A percentile compares a stretch with the other conserved stretches of the same genome.
These are phyloP conservation scores for Immersiporthe knoxdaviesiana DNA, from an alignment of 2,329 filamentous ascomycete species.

Conservation along the genomic window DNA sequence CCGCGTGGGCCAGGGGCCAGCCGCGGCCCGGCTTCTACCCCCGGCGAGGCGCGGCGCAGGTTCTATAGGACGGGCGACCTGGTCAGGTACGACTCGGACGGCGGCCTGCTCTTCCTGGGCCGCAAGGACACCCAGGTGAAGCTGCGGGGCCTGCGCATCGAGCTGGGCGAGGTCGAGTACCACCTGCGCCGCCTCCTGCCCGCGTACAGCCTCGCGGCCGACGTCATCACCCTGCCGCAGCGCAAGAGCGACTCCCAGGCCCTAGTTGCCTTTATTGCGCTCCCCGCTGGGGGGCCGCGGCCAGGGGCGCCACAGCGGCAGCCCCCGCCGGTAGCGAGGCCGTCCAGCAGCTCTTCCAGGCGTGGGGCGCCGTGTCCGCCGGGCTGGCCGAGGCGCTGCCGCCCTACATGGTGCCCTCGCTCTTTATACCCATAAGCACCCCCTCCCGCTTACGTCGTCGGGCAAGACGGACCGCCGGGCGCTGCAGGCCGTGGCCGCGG, in stretches of 20 bases:
- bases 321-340: not conserved
- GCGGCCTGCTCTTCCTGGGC: conserved; percentile 37
- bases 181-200: conserved; percentile 17
- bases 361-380: not conserved
- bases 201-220: conserved; percentile 10
- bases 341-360: not conserved
- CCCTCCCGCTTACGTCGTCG: too few relatives aligned
- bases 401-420: conserved; percentile 10
- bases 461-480: too few relatives aligned
- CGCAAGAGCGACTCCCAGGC: conserved; percentile 35
- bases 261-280: conserved; percentile 43
- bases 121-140: too few relatives aligned
- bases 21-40: not conserved
- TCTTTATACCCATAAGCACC: conserved; percentile 14
- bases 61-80: conserved; percentile 48
- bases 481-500: too few relatives aligned
- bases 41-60: not conserved
- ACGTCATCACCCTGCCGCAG: not conserved
- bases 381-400: conserved; percentile 11
- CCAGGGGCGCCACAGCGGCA: not conserved
- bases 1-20: not conserved
- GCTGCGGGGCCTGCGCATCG: conserved; percentile 55
- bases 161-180: conserved; percentile 39
- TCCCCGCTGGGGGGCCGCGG: conserved; percentile 34
- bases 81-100: conserved; percentile 41